Evolutionary conservation across 352 stramenopile genomes (phyloP), one percentile per base, ranked within the genome.

Genomic region (Globisporangium sylvaticum): DNA sequence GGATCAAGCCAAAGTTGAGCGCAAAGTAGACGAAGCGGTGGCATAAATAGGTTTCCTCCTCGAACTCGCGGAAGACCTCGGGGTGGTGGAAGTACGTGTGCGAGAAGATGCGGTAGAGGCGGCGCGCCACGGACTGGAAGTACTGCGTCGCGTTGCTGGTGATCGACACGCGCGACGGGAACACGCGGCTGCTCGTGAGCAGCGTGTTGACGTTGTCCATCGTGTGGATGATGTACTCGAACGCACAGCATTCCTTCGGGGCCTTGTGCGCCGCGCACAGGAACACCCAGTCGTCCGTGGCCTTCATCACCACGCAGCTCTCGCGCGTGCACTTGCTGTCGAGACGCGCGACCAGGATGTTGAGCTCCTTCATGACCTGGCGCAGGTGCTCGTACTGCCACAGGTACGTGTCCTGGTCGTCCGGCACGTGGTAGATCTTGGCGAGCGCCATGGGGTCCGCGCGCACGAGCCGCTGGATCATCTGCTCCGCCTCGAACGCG

Each of bases 141-240:
- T 94, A 94, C 75, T 94, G 86, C 69, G 83, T 90, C 34, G 83
- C 86, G 65, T 91, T 91, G 31, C 80, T 87, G 50, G 77, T 89
- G 71, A 94, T 88, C 42, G 80, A 84, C 27, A 92, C 83, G 25
- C 86, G 83, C 53, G 82, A 91, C 10, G 86, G 86, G 62, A 94
- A 94, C 10, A 94, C 82, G 70, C 86, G 86, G 48, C 78, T 91
- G 71, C 81, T 92, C 6, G 86, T 91, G 68, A 94, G 79, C 71
- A 94, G 71, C 67, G 85, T 88, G 71, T 92, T 92, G 70, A 91
- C 86, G 68, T 92, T 94, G 83, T 94, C 86, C 79, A 94, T 89
- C 12, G 86, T 94, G 78, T 94, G 86, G 27, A 91, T 66, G 32
- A 92, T 91, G 77, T 94, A 94, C 71, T 94, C 86, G 69, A 94